These are phyloP conservation scores for Rosa lucieae DNA, from an alignment of 306 rosid species.

Conservation along the genomic window DNA sequence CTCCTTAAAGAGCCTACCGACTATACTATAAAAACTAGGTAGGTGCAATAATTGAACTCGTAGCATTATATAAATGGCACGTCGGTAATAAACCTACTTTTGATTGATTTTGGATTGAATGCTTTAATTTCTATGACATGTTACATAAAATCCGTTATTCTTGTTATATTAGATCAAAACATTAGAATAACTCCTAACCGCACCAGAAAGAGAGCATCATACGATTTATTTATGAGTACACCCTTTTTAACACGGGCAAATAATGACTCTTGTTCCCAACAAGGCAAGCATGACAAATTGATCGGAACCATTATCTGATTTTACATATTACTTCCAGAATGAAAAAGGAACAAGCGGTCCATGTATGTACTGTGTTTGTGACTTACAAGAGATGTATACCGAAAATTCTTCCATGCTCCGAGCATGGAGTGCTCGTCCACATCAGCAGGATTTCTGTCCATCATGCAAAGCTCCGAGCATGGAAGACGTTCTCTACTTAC, in stretches of 20 bases:
- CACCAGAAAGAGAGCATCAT: neutral
- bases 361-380: neutral
- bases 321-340: neutral
- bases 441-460: too few relatives aligned
- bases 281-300: constrained; percentile 1
- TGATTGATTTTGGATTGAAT: neutral
- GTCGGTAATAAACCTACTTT: neutral
- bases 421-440: too few relatives aligned
- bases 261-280: neutral
- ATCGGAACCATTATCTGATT: neutral
- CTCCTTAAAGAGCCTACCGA: neutral
- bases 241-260: neutral
- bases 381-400: neutral
- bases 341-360: neutral
- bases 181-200: neutral
- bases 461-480: too few relatives aligned
- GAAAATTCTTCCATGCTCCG: too few relatives aligned
- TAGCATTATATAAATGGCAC: neutral
- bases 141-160: neutral
- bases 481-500: too few relatives aligned
- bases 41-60: neutral
- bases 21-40: neutral
- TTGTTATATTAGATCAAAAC: neutral
- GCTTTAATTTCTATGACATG: neutral
- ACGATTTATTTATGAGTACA: neutral